phyloP scores from a whole-genome alignment of 495 filamentous ascomycete species.

The Xylaria cubensis region DNA sequence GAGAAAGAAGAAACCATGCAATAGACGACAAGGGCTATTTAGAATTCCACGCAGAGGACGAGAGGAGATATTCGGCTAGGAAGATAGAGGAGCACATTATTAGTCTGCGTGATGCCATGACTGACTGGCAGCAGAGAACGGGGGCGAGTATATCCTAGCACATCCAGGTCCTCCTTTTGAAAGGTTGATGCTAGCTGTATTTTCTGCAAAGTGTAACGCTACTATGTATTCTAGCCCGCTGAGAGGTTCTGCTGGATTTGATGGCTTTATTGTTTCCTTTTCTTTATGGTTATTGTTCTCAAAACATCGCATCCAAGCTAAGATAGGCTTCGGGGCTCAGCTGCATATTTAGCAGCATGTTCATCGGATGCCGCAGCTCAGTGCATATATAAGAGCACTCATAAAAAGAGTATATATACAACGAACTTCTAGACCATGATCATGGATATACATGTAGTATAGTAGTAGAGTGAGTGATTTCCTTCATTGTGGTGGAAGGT shows the following conservation, averaged over 20 bases:
- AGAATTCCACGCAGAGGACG: constrained; percentile 37
- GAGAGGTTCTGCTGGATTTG: background rate
- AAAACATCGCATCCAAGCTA: constrained; percentile 1
- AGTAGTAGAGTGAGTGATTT: background rate
- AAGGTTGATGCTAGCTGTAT: background rate
- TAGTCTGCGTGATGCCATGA: constrained; percentile 39
- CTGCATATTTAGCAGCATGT: background rate
- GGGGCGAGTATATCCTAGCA: constrained; percentile 24
- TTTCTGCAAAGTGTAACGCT: background rate
- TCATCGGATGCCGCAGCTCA: background rate
- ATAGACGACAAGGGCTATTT: constrained; percentile 40
- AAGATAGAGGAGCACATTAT: constrained; percentile 41
- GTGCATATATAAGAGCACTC: background rate
- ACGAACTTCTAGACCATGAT: background rate
- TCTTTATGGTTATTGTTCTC: background rate
- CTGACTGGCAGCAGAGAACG: constrained; percentile 46
- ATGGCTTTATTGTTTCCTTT: background rate
- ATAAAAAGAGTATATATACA: background rate
- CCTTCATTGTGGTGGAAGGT: background rate
- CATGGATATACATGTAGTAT: background rate
- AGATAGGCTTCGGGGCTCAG: background rate
- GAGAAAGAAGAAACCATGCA: constrained; percentile 33
- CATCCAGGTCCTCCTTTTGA: background rate
- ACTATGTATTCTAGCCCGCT: background rate
- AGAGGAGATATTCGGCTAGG: constrained; percentile 40